Evolutionary conservation across 2,329 filamentous ascomycete species (phyloP), one percentile per base, ranked within the genome.

Genomic region (Fusarium brevicatenulatum): DNA sequence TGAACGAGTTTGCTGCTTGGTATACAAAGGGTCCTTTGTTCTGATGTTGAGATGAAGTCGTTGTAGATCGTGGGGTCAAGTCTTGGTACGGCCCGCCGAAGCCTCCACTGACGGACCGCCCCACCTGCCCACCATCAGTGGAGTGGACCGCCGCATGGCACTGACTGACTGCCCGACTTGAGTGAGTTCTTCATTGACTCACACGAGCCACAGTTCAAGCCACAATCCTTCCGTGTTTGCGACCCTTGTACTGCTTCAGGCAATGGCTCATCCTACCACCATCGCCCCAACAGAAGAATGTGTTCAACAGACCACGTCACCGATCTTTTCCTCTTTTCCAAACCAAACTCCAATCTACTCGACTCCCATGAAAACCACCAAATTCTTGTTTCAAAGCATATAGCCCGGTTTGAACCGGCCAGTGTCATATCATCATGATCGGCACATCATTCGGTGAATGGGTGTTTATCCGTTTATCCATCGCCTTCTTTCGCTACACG

Each of bases 401-500:
- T 37, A 42, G 46, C 44, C 59, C 59, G 59, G 56, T 40, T 25
- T 15, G 32, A 52, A 18, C 68, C 56, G 63, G 47, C 49, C 32
- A 30, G n/a, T 44, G 46, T 7, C 43, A 65, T 40, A 39, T 15
- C 37, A 61, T 25, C 62, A 84, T 85, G 83, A 78, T 85, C 60
- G 80, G 80, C 66, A 81, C 80, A 42, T 82, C 82, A 2, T 71
- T 78, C 25, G 58, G 61, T 54, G 84, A 84, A 77, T 83, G 83
- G 74, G 64, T 85, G 47, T 78, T 86, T 73, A 86, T 88, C 77
- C 85, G 84, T 68, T 64, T 81, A 61, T 81, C 76, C 77, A 85
- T 88, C 70, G 66, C 84, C 39, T 64, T 82, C 42, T 81, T 87
- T 34, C 85, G 83, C 52, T 85, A 85, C 78, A 83, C 83, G 30